Conservation (phyloP, 352 stramenopile species). For the Phytopythium vexans region DNA sequence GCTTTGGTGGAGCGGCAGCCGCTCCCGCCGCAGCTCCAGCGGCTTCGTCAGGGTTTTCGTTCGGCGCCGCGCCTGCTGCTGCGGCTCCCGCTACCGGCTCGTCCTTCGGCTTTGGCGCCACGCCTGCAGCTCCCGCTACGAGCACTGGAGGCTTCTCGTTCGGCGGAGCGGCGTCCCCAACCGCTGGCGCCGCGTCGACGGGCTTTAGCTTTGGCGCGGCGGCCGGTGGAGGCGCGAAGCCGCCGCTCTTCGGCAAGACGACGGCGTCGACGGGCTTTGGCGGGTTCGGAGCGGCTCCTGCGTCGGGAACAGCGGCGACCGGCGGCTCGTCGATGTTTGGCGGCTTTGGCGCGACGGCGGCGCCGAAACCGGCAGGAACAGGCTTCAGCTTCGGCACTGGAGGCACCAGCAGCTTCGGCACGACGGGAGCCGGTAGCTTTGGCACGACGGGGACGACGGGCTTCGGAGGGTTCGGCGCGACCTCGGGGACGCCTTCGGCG, state of each 20-base stretch:
- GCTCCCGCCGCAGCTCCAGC: slow-evolving; percentile 14
- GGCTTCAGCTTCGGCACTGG: slow-evolving; percentile 30
- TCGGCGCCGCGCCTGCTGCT: slow-evolving; percentile 19
- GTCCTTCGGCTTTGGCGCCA: slow-evolving; percentile 14
- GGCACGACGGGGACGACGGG: slow-evolving; percentile 7
- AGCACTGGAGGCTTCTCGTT: slow-evolving; percentile 36
- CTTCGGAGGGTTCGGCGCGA: slow-evolving; percentile 30
- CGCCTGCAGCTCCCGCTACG: background rate
- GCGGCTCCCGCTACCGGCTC: slow-evolving; percentile 9
- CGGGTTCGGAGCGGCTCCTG: background rate
- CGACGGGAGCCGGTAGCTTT: slow-evolving; percentile 30
- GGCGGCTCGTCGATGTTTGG: slow-evolving; percentile 11
- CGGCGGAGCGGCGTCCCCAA: slow-evolving; percentile 19
- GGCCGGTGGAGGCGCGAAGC: slow-evolving; percentile 24
- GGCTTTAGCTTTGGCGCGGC: slow-evolving; percentile 14
- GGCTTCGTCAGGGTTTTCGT: slow-evolving; percentile 30
- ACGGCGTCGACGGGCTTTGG: slow-evolving; percentile 23
- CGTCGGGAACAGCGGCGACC: background rate
- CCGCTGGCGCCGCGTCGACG: slow-evolving; percentile 5
- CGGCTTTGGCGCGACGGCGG: slow-evolving; percentile 4
- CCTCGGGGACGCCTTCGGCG: slow-evolving; percentile 2
- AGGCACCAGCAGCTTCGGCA: slow-evolving; percentile 11
- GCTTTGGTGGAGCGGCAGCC: slow-evolving; percentile 14
- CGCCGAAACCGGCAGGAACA: slow-evolving; percentile 7
- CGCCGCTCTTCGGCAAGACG: slow-evolving; percentile 47